Percentiles rank a stretch among this genome's conserved stretches.
Evolutionary conservation across 176 grass and related monocot species (phyloP).

Genomic region (Panicum miliaceum): DNA sequence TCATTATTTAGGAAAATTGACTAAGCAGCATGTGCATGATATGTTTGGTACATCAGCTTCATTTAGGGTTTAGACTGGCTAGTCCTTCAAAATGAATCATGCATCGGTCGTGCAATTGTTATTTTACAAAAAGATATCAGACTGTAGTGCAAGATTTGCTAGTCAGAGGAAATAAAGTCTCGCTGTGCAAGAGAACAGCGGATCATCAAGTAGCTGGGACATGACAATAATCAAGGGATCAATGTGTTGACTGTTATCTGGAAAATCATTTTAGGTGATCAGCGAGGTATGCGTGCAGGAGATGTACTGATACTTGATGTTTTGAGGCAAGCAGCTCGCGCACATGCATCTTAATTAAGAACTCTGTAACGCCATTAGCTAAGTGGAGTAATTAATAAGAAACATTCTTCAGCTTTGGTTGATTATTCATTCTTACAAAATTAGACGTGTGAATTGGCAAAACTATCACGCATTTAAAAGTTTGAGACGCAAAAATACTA

Average conservation of each 20-base stretch:
- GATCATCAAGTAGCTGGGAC: background rate
- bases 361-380: background rate
- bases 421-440: too few relatives aligned
- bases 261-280: background rate
- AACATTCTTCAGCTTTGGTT: background rate
- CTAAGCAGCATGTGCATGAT: background rate
- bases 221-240: constrained; percentile 3
- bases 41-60: background rate
- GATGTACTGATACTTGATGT: background rate
- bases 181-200: background rate
- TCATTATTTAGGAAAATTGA: background rate
- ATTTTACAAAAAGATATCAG: background rate
- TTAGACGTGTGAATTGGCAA: too few relatives aligned
- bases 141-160: background rate
- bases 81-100: constrained; percentile 8
- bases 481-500: too few relatives aligned
- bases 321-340: background rate
- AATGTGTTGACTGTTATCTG: background rate
- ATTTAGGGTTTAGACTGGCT: background rate
- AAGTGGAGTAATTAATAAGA: background rate
- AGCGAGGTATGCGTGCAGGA: background rate
- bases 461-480: too few relatives aligned
- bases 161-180: background rate
- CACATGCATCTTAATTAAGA: too few relatives aligned
- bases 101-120: background rate